These are phyloP conservation scores for Pythium utonaiense DNA, from an alignment of 352 stramenopile genomes.

Conservation along the genomic window DNA sequence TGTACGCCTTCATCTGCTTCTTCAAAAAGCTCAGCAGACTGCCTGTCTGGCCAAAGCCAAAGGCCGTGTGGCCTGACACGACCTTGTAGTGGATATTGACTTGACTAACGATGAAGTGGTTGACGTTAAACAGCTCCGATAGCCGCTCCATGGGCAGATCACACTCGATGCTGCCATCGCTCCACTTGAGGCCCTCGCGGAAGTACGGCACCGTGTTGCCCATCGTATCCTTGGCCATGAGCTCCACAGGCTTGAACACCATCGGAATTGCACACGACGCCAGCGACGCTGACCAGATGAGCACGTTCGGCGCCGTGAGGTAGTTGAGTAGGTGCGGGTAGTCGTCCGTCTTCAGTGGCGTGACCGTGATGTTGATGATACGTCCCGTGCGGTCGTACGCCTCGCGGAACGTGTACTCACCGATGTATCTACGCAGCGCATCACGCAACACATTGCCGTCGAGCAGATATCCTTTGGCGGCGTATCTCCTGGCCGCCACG, in stretches of 20 bases:
- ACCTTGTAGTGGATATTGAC: constrained; percentile 90
- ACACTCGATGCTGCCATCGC: constrained; percentile 90
- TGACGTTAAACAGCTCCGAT: constrained; percentile 92
- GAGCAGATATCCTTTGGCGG: no score
- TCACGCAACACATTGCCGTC: no score
- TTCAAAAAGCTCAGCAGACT: constrained; percentile 94
- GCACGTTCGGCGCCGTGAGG: constrained; percentile 79
- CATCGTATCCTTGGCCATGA: constrained; percentile 67
- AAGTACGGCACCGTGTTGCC: constrained; percentile 89
- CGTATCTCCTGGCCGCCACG: no score
- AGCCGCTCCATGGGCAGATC: constrained; percentile 94
- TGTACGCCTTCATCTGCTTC: constrained; percentile 91
- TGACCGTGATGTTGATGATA: constrained; percentile 94
- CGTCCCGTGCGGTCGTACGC: constrained; percentile 90
- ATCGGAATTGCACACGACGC: constrained; percentile 90
- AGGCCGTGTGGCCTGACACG: constrained; percentile 71
- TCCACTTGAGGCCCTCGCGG: constrained; percentile 90
- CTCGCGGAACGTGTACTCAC: constrained; percentile 93
- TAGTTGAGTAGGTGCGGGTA: constrained; percentile 69
- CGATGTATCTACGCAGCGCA: no score
- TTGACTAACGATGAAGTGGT: constrained; percentile 89
- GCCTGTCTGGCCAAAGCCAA: constrained; percentile 70
- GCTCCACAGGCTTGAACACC: constrained; percentile 90
- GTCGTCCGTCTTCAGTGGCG: constrained; percentile 86
- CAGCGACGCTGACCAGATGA: constrained; percentile 88